Evolutionary conservation across 1,139 yeast genomes (phyloP).

Genomic region (Yamadazyma songkhlaensis): DNA sequence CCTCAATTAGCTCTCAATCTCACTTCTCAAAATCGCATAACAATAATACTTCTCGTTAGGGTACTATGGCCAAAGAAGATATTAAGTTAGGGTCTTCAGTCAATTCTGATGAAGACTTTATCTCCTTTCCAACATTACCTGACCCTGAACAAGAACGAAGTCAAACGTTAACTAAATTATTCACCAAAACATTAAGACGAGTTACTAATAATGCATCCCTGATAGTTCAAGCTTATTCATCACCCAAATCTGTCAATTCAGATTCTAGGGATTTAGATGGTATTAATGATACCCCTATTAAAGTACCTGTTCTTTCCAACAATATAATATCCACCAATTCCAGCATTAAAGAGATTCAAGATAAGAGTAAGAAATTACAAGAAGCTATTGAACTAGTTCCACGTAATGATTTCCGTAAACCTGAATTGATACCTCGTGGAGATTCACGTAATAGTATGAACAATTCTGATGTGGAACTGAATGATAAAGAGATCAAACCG

Average conservation of each 20-base stretch:
- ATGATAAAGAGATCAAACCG: neutral
- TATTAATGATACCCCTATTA: conserved; percentile 11
- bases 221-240: conserved; percentile 32
- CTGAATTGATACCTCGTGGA: too few species aligned
- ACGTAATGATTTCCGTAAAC: neutral
- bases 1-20: too few species aligned
- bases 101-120: conserved; percentile 24
- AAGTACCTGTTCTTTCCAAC: conserved; percentile 5
- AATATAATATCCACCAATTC: neutral
- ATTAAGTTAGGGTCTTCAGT: too few species aligned
- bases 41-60: too few species aligned
- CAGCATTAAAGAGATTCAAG: conserved; percentile 4
- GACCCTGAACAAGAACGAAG: conserved; percentile 39
- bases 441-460: too few species aligned
- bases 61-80: too few species aligned
- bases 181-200: conserved; percentile 41
- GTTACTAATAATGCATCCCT: conserved; percentile 46
- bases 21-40: too few species aligned
- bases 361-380: conserved; percentile 9
- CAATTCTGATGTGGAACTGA: too few species aligned
- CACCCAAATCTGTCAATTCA: conserved; percentile 13
- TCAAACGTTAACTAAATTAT: conserved; percentile 30
- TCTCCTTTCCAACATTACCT: conserved; percentile 45
- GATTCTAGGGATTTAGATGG: conserved; percentile 7
- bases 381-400: conserved; percentile 9